Evolutionary conservation across 352 stramenopile species (phyloP), one percentile per base, ranked within the genome.

Genomic region (Globisporangium irregulare): DNA sequence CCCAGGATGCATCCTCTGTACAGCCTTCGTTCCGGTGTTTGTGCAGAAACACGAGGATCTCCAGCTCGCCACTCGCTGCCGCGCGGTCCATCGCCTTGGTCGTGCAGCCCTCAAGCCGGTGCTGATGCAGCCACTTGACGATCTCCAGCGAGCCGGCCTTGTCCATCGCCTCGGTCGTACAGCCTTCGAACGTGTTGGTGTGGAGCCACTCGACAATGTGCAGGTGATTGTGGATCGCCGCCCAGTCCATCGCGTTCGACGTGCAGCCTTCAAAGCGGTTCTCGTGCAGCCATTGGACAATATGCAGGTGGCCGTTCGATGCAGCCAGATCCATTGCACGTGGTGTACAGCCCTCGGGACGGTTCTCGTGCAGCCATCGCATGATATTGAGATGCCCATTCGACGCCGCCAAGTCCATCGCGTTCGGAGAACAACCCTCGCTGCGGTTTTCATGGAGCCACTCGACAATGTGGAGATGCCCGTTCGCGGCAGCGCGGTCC

Each of bases 201-300:
- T 68, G 53, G 5, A 68, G 62, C 62, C 62, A 68, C 41, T 62
- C 22, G 36, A 62, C 27, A 4, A 57, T 54, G 10, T 61, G 15
- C 51, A 68, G 18, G 12, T 68, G 53, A 9, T 29, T 32, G 27
- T 60, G 27, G 54, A 32, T 60, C 14, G 54, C 54, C 27, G 54
- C 54, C 54, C 54, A 60, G 36, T 63, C 36, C 38, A 63, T 68
- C 36, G 62, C 62, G 20, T 68, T 58, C 7, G 62, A 32, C 53
- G 62, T 68, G 38, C 62, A 68, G 12, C 62, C 62, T 53, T 68
- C 62, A 38, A 56, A 46, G 8, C 71, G 67, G 56, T 76, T 34
- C 5, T 50, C 64, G 18, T 76, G 60, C 4, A 77, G 66, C 69
- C 70, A 77, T 53, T 73, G 59, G n/a, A 77, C 22, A 20, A 76